phyloP scores from a whole-genome alignment of 164 flowering plant species.

The Stephania yunnanensis region DNA sequence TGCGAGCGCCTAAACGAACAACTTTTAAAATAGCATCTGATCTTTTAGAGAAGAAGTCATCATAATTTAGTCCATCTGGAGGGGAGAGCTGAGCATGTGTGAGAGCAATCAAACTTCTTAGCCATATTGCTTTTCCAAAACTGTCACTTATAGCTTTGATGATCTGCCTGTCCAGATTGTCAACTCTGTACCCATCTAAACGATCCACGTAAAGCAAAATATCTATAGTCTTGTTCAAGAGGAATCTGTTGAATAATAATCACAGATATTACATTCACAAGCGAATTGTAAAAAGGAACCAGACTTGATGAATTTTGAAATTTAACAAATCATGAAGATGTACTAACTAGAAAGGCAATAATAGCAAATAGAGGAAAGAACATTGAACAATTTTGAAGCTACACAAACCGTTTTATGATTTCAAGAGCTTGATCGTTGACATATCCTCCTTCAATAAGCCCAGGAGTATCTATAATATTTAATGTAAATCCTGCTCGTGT shows the following conservation, averaged over 20 bases:
- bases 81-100: conserved; percentile 95
- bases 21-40: conserved; percentile 73
- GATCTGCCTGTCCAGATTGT: conserved; percentile 82
- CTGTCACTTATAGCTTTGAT: conserved; percentile 72
- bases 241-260: conserved; percentile 52
- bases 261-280: background rate
- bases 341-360: background rate
- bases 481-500: conserved; percentile 68
- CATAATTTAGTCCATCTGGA: conserved; percentile 83
- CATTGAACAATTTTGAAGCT: background rate
- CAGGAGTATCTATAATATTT: conserved; percentile 90
- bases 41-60: conserved; percentile 64
- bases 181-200: conserved; percentile 88
- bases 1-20: conserved; percentile 57
- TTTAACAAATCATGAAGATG: background rate
- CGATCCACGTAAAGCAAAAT: conserved; percentile 94
- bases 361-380: background rate
- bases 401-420: conserved; percentile 67
- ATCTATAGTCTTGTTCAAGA: conserved; percentile 89
- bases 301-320: background rate
- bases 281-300: background rate
- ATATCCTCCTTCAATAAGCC: conserved; percentile 93
- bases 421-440: conserved; percentile 74
- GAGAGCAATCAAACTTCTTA: conserved; percentile 66
- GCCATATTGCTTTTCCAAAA: conserved; percentile 94